Base-by-base conservation (phyloP, 257 asterid genomes). In the Nicotiana attenuata region DNA sequence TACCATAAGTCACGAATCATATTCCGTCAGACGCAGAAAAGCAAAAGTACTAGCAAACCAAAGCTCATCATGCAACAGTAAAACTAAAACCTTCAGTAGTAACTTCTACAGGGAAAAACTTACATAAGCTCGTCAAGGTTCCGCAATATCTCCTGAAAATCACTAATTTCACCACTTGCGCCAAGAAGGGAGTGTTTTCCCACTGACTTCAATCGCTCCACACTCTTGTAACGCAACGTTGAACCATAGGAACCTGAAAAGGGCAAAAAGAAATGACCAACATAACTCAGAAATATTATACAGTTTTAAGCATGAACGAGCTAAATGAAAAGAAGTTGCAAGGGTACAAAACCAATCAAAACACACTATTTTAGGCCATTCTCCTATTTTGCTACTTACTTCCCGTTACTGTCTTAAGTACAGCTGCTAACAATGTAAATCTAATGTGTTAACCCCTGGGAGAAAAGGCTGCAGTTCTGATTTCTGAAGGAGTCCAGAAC, bases 131-230 rank as follows among this genome's bases (percentile, higher is more conserved):
- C 97, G 81, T 93, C 94, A 81, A 95, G 98, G 77, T 87, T 88
- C 16, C 87, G 94, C 89, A 91, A 85, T 56, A 95, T 90, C 90
- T 95, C 99, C 90, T 95, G 99, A 85, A 95, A 95, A 83, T 95
- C 98, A 86, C 99, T 95, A 78, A 95, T 90, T 86, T 95, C 99
- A 52, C 98, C 99, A 75, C 97, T 93, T 69, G 96, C 99, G 80
- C 99, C 99, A 73, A 95, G 89, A 71, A 95, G 89, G 45, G 99
- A 93, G 89, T 95, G 99, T 63, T 93, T 93, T 50, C 98, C 99
- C 50, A 96, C 97, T 26, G 94, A 80, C 90, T 93, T 92, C 84
- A 96, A 78, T 81, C 98, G 92, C 84, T 93, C 97, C 86, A 93
- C 96, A 56, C 94, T 88, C 89, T 96, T 96, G 92, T 96, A 92